Conservation (phyloP, 352 stramenopile genomes). For the Globisporangium paroecandrum region DNA sequence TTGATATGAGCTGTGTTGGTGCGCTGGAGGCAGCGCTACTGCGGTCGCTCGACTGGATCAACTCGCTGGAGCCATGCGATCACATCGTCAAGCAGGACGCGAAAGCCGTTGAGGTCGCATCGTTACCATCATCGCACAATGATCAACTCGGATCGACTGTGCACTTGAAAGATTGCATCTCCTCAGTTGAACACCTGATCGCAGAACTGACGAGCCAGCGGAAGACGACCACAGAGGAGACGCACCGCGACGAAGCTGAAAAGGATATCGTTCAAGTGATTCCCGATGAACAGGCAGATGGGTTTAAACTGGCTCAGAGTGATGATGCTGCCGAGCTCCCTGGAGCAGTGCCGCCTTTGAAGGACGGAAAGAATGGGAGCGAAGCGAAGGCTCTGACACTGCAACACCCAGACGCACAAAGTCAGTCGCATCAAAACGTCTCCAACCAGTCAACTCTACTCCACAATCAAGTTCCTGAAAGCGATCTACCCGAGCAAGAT, state of each 20-base stretch:
- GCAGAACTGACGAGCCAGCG: constrained; percentile 5
- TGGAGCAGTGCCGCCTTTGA: not conserved
- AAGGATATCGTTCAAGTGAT: not conserved
- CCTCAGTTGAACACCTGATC: constrained; percentile 15
- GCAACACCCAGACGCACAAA: not conserved
- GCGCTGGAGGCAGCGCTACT: constrained; percentile 22
- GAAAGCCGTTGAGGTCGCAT: not conserved
- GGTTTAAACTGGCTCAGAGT: not conserved
- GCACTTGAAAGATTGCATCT: not conserved
- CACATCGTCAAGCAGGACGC: not conserved
- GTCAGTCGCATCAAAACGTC: not conserved
- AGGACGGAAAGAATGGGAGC: not conserved
- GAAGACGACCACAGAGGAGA: not conserved
- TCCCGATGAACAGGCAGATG: not conserved
- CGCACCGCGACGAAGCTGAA: not conserved
- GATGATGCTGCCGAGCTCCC: not conserved
- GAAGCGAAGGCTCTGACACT: not conserved
- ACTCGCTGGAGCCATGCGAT: constrained; percentile 26
- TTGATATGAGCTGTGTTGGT: constrained; percentile 15
- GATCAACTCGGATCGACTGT: not conserved
- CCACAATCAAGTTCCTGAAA: not conserved
- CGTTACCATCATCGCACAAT: not conserved
- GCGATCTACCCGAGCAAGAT: not conserved
- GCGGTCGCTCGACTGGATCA: constrained; percentile 40
- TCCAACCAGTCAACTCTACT: not conserved